Evolutionary conservation across 1,284 basidiomycete species (phyloP).

Genomic region (Pseudozyma sp.): DNA sequence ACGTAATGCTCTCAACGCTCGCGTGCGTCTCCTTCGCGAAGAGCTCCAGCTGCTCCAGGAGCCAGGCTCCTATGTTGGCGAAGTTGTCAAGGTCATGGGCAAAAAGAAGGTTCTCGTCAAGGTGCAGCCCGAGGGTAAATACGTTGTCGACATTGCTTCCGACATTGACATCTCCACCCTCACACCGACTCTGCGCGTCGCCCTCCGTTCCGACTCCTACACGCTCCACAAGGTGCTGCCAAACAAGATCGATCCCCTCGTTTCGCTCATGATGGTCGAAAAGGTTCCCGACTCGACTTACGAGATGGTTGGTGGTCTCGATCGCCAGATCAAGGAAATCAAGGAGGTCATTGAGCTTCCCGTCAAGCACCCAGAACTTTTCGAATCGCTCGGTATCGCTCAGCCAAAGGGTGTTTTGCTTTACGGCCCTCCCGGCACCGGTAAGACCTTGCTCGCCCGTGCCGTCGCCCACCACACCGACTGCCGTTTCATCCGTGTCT

Average conservation of each 20-base stretch:
- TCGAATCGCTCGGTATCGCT: constrained; percentile 94
- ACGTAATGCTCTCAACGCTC: constrained; percentile 92
- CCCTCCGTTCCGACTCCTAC: constrained; percentile 94
- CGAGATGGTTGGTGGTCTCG: constrained; percentile 98
- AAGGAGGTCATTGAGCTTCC: constrained; percentile 99
- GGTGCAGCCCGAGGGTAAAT: constrained; percentile 98
- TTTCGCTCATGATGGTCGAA: constrained; percentile 90
- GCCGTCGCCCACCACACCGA: constrained; percentile 85
- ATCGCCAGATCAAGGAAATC: constrained; percentile 98
- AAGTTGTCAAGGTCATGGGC: constrained; percentile 98
- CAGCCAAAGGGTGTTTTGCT: constrained; percentile 80
- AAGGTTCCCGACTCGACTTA: constrained; percentile 99
- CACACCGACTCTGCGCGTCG: constrained; percentile 89
- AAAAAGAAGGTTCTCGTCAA: constrained; percentile 99
- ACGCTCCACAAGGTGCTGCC: constrained; percentile 72
- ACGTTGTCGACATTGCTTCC: constrained; percentile 93
- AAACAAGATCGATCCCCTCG: constrained; percentile 69
- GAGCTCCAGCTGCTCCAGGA: constrained; percentile 95
- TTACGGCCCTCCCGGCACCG: constrained; percentile 68
- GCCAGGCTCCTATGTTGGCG: constrained; percentile 96
- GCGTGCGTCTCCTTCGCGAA: constrained; percentile 85
- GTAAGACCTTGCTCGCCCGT: constrained; percentile 67
- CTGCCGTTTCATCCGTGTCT: constrained; percentile 97
- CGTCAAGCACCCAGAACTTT: constrained; percentile 97
- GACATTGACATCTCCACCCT: constrained; percentile 86